Base-by-base conservation (phyloP, 495 filamentous ascomycete species). In the Echria macrotheca region DNA sequence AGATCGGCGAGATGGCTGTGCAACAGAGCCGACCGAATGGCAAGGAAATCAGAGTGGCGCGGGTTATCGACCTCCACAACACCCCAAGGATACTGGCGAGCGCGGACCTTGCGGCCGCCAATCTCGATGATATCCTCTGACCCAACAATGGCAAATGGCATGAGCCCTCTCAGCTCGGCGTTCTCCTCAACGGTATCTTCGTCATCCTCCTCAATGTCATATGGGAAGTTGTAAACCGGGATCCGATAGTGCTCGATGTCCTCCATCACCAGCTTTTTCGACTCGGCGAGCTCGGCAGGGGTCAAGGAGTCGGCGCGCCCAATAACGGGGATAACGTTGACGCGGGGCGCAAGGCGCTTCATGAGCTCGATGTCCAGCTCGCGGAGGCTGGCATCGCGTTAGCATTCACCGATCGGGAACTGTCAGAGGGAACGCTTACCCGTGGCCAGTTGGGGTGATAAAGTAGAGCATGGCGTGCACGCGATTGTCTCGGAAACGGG, bases 191-290 rank as follows among this genome's bases (percentile, higher is more conserved):
- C 91, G 0, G 93, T 98, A 62, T 98, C 93, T 71, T 98, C 93
- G 64, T 98, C 93, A 65, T 98, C 93, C 73, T 98, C 93, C 72
- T 98, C 93, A 50, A 97, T 93, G 65, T 98, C 93, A 74, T 98
- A 98, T 25, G 93, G 93, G 78, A 98, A 98, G 80, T 98, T 98
- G 82, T 98, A 98, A 57, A 98, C 94, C 29, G 93, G 93, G 59
- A 98, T 98, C 67, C 93, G 87, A 78, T 98, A 98, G 71, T 98
- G 93, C 68, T 98, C 93, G 55, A 98, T 98, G 63, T 98, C 93
- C 74, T 98, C 93, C 94, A 98, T 98, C 60, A 98, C 90, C 43
- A 98, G 78, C 76, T 96, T 97, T 81, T 98, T 98, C 31, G 91
- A 96, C 69, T 98, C 94, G 47, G 93, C 93, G 46, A 97, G 82